Evolutionary conservation across 305 asterid genomes (phyloP).

Genomic region (Coffea humblotiana): DNA sequence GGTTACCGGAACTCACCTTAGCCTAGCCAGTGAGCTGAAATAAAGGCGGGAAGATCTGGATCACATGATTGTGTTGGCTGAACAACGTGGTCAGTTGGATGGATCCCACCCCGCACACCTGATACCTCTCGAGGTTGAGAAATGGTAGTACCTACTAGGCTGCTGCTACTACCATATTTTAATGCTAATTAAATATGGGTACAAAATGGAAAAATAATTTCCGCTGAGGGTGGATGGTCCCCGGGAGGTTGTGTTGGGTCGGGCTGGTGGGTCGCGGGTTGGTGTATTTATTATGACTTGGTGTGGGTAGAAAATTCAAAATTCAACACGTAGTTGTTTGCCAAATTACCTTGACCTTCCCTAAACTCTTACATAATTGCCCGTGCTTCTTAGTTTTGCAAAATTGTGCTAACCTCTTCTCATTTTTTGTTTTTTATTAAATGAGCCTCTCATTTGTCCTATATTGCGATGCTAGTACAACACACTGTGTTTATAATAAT

Average conservation of each 20-base stretch:
- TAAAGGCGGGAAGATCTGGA: slow-evolving; percentile 3
- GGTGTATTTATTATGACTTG: background rate
- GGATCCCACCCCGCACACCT: background rate
- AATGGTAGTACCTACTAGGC: too few relatives aligned
- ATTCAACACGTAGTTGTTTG: background rate
- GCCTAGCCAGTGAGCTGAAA: background rate
- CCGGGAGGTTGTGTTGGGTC: background rate
- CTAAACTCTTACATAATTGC: background rate
- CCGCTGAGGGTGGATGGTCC: too few relatives aligned
- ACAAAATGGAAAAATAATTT: too few relatives aligned
- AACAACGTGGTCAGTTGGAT: background rate
- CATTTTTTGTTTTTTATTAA: too few relatives aligned
- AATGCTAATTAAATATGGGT: too few relatives aligned
- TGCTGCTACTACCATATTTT: too few relatives aligned
- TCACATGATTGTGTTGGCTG: background rate
- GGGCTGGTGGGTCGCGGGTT: background rate
- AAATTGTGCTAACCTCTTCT: too few relatives aligned
- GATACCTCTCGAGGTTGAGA: background rate
- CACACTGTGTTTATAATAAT: too few relatives aligned
- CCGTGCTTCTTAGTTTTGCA: background rate
- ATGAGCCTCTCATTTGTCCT: too few relatives aligned
- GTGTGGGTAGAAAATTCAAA: background rate
- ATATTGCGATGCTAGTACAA: too few relatives aligned
- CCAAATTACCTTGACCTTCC: background rate
- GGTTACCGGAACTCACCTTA: background rate